Evolutionary conservation across 345 rosid species (phyloP).

Genomic region (Lumnitzera littorea): DNA sequence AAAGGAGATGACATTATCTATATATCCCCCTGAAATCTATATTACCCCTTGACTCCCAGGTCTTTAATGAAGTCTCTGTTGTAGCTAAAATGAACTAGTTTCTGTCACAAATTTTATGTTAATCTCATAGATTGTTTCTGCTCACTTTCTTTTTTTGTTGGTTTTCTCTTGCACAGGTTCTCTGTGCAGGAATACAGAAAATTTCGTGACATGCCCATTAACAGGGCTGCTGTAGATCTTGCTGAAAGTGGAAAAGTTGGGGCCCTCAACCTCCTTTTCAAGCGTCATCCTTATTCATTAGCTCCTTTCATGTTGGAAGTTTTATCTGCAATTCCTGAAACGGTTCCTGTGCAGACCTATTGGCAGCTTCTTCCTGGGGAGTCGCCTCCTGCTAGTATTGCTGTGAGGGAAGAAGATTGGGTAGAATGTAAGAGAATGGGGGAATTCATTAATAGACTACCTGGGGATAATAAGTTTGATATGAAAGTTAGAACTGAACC

Average conservation of each 20-base stretch:
- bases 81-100: no score
- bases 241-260: conserved; percentile 96
- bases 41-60: no score
- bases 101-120: background rate
- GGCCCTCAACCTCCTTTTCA: conserved; percentile 81
- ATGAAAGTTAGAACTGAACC: conserved; percentile 65
- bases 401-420: conserved; percentile 94
- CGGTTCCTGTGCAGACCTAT: conserved; percentile 78
- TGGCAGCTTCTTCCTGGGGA: conserved; percentile 93
- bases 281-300: conserved; percentile 89
- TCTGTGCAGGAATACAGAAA: conserved; percentile 78
- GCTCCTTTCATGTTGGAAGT: conserved; percentile 55
- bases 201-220: conserved; percentile 63
- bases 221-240: conserved; percentile 62
- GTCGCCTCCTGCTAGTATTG: conserved; percentile 51
- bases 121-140: conserved; percentile 14
- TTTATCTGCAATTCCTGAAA: conserved; percentile 84
- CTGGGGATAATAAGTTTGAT: conserved; percentile 37
- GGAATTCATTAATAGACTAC: conserved; percentile 43
- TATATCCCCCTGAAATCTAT: no score
- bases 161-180: conserved; percentile 58
- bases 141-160: conserved; percentile 32
- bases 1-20: background rate
- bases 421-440: conserved; percentile 87
- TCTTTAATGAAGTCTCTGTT: no score